Evolutionary conservation across 208 protist species (phyloP), one percentile per base, ranked within the genome.

Genomic region (Trypanosoma conorhini): DNA sequence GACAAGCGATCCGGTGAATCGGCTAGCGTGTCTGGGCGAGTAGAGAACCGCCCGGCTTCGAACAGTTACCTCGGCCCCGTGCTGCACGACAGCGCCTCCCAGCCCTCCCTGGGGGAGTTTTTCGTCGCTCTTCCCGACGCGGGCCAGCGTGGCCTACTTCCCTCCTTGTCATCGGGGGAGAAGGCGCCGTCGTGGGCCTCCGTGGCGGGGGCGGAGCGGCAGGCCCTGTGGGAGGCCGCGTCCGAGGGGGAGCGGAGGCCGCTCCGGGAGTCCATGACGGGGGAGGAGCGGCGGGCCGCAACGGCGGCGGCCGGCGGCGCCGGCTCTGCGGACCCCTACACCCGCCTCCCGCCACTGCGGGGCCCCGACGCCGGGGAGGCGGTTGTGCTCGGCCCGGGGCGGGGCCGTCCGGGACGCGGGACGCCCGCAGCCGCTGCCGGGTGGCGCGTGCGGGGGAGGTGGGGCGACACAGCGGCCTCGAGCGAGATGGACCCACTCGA

Each of bases 261-360:
- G 12, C 8, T 48, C 15, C 15, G 42, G 42, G 42, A 48, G 42
- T 51, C 60, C 60, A 31, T 15, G 40, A 24, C 12, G 19, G 35
- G 60, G 38, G 42, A 48, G 42, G 42, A 48, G 42, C 42, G 15
- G n/a, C 17, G 30, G 44, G 60, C 60, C n/a, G n/a, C n/a, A n/a
- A n/a, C n/a, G n/a, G n/a, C n/a, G n/a, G n/a, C n/a, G n/a, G n/a
- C n/a, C n/a, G n/a, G n/a, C n/a, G n/a, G n/a, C n/a, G n/a, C n/a
- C n/a, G n/a, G n/a, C n/a, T n/a, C n/a, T n/a, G n/a, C n/a, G n/a
- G n/a, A n/a, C n/a, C n/a, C n/a, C n/a, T n/a, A n/a, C n/a, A n/a
- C n/a, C n/a, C n/a, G n/a, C n/a, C n/a, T n/a, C n/a, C n/a, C n/a
- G n/a, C n/a, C n/a, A n/a, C n/a, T n/a, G n/a, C n/a, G n/a, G n/a